Evolutionary conservation across 2,329 filamentous ascomycete species (phyloP).

Genomic region (Verticillium klebahnii): DNA sequence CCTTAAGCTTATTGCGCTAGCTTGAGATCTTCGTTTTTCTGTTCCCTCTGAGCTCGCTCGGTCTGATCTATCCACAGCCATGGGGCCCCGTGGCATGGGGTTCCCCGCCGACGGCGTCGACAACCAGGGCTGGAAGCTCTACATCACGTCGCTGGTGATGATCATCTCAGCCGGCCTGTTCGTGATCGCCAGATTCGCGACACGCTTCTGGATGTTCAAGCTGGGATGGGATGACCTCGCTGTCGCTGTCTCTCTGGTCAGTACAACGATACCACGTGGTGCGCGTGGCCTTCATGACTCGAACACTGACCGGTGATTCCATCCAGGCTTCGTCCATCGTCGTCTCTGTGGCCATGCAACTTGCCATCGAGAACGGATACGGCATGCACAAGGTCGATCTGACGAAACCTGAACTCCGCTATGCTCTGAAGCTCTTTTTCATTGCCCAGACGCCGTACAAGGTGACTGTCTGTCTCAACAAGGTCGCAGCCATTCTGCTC

Average conservation of each 20-base stretch:
- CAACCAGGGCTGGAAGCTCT: not conserved
- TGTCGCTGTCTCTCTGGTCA: not conserved
- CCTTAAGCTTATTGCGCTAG: not conserved
- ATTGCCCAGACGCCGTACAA: constrained; percentile 38
- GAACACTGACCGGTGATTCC: not conserved
- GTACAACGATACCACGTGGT: not conserved
- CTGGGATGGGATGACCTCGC: not conserved
- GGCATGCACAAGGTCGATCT: constrained; percentile 11
- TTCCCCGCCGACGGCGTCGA: not conserved
- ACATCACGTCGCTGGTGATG: not conserved
- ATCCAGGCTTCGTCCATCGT: not conserved
- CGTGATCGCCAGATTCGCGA: not conserved
- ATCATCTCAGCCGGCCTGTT: not conserved
- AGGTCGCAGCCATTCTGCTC: constrained; percentile 27
- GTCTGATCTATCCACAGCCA: not conserved
- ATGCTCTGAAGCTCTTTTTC: constrained; percentile 18
- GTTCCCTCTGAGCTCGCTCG: not conserved
- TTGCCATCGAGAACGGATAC: constrained; percentile 11
- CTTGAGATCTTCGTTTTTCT: not conserved
- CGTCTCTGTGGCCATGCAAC: constrained; percentile 5
- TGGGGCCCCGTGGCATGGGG: not conserved
- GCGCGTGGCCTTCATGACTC: not conserved
- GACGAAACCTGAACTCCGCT: not conserved
- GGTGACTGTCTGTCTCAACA: constrained; percentile 35
- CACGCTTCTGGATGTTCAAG: not conserved